Evolutionary conservation across 495 filamentous ascomycete species (phyloP), one percentile per base, ranked within the genome.

Genomic region (Penicillium pancosmium): DNA sequence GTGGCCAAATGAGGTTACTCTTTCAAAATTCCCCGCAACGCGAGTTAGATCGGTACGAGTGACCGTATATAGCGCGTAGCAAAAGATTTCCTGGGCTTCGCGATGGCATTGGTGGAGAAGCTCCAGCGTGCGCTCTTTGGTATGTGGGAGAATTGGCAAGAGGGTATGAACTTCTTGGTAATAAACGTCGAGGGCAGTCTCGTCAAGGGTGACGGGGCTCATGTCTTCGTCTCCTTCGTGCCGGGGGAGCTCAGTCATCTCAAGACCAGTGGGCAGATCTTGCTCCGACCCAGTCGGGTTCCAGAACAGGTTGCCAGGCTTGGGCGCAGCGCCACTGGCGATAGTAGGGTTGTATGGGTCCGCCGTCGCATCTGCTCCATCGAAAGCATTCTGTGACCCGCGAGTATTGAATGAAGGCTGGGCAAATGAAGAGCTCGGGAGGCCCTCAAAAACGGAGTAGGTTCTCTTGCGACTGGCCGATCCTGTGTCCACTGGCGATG

Each of bases 71-170:
- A 95, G 75, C 5, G 89, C 88, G 56, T 86, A 82, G 23, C 87
- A 73, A 64, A 94, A 92, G 0, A 87, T 89, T 48, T 90, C 86
- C 52, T 89, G 85, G 5, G 91, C 75, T 12, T 78, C 70, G 8
- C 77, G 63, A 5, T 85, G 82, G 64, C 86, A 87, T 51, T 84
- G 80, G 10, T 82, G 79, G 18, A 94, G 71, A 41, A 87, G 76
- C 12, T 81, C 80, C 43, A 85, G 76, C 4, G 92, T 78, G 6
- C 83, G 78, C 36, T 81, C 77, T 62, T 87, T 91, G 36, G 80
- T 85, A 61, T 84, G 78, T 1, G 90, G 84, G 15, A 96, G 80
- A 4, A 95, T 74, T 0, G 92, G 92, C 54, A 93, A 86, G 15
- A 85, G 83, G 2, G 85, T 83, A 65, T 95, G 91, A 16, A 95